phyloP scores from a whole-genome alignment of 1,284 basidiomycete genomes.

The Spongispora temasekensis region DNA sequence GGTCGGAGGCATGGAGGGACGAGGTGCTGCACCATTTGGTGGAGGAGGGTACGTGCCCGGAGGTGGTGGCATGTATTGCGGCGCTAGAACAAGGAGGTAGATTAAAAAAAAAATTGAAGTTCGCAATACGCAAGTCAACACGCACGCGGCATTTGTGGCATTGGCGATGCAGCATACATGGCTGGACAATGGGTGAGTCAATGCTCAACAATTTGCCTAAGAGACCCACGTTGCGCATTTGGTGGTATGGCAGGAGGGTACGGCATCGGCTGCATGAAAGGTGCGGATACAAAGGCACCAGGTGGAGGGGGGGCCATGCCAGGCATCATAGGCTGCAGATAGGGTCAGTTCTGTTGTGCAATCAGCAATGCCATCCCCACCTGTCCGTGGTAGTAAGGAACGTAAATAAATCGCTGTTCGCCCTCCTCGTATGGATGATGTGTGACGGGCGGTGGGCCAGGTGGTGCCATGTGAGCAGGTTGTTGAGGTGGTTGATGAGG shows the following conservation, averaged over 20 bases:
- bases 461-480: conserved; percentile 66
- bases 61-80: conserved; percentile 71
- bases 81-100: conserved; percentile 41
- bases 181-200: conserved; percentile 40
- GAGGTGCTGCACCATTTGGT: conserved; percentile 70
- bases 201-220: neutral
- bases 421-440: conserved; percentile 76
- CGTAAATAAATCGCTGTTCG: conserved; percentile 65
- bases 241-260: conserved; percentile 78
- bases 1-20: conserved; percentile 83
- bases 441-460: conserved; percentile 64
- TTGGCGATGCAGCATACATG: conserved; percentile 77
- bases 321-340: conserved; percentile 70
- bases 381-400: conserved; percentile 73
- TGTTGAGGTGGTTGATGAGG: conserved; percentile 59
- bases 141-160: conserved; percentile 84
- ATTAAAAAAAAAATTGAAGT: neutral
- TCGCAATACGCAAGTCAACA: conserved; percentile 15
- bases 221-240: conserved; percentile 53
- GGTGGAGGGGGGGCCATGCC: conserved; percentile 78
- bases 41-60: conserved; percentile 71
- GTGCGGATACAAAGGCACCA: conserved; percentile 71
- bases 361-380: conserved; percentile 40
- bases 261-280: conserved; percentile 80
- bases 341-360: conserved; percentile 1